Evolutionary conservation across 1,139 yeast species (phyloP), one percentile per base, ranked within the genome.

Genomic region (Magnusiomyces sp.): DNA sequence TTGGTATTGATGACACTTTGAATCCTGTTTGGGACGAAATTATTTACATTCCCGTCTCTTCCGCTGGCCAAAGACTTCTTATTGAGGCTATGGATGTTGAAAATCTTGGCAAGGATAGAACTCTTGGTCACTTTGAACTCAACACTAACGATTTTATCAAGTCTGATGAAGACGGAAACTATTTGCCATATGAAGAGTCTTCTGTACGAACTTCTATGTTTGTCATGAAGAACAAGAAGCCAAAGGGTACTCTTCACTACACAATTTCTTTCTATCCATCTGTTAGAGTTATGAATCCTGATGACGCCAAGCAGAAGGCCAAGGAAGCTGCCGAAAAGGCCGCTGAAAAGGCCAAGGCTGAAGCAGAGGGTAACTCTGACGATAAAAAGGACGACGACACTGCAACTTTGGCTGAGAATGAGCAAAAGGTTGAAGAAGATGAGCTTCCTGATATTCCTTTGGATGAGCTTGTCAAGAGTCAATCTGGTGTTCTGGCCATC

Each of bases 11-110:
- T 23, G 77, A 83, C 19, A 80, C 87, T 2, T 72, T 82, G 60
- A 73, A 83, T 56, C 98, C 99, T 13, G 79, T 80, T 10, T 94
- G 90, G 87, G 81, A 89, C 63, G 92, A 89, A 65, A 74, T 85
- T 2, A 73, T 87, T 50, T 92, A 88, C 66, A 79, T 87, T 40
- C 82, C 95, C 6, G 77, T 92, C 23, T 77, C 94, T 13, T 83
- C 89, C 44, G 79, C 89, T 39, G 82, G 82, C 62, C 97, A 90
- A 66, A 82, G 77, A 61, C 69, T 90, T 56, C 81, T 89, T 2
- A 65, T 94, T 50, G 97, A 92, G 66, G 95, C 81, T 10, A 86
- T 92, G 96, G 97, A 90, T 68, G 85, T 83, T 44, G 95, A 90
- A 68, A 74, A 75, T 53, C 75, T 72, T 51, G 79, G 83, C 20